Percentiles rank a stretch among this genome's conserved stretches.
phyloP scores from a whole-genome alignment of 805 yeast genomes.

The Metschnikowia peoriensis region DNA sequence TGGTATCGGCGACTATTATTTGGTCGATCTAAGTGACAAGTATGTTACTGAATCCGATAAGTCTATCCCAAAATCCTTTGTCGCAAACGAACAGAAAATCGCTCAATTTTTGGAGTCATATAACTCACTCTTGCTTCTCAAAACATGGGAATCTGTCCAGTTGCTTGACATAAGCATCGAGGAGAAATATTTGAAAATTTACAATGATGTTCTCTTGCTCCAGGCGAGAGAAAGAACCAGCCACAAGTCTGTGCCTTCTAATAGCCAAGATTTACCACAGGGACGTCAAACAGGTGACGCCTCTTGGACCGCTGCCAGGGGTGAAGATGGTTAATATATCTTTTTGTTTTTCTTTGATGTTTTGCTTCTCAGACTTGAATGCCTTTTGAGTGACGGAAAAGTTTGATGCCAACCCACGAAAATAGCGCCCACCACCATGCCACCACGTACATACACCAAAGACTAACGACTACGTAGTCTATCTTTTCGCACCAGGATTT shows the following conservation, averaged over 20 bases:
- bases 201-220: conserved; percentile 14
- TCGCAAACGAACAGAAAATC: conserved; percentile 11
- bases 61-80: conserved; percentile 20
- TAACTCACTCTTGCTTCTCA: conserved; percentile 12
- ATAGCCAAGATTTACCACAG: conserved; percentile 21
- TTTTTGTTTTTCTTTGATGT: no score
- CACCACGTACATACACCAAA: conserved; percentile 42
- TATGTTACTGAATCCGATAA: conserved; percentile 50
- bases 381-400: conserved; percentile 77
- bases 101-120: conserved; percentile 3
- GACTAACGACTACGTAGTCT: conserved; percentile 32
- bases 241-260: conserved; percentile 20
- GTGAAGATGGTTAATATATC: conserved; percentile 51
- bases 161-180: background rate
- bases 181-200: conserved; percentile 9
- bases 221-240: conserved; percentile 20
- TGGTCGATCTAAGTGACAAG: conserved; percentile 65
- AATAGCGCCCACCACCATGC: conserved; percentile 64
- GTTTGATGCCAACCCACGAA: conserved; percentile 79
- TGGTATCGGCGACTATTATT: conserved; percentile 62
- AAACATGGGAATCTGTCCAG: conserved; percentile 9
- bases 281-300: conserved; percentile 76
- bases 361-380: conserved; percentile 34
- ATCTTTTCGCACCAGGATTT: conserved; percentile 17
- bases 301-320: conserved; percentile 75